Conservation (phyloP, 495 filamentous ascomycete species). For the Podospora anserina region DNA sequence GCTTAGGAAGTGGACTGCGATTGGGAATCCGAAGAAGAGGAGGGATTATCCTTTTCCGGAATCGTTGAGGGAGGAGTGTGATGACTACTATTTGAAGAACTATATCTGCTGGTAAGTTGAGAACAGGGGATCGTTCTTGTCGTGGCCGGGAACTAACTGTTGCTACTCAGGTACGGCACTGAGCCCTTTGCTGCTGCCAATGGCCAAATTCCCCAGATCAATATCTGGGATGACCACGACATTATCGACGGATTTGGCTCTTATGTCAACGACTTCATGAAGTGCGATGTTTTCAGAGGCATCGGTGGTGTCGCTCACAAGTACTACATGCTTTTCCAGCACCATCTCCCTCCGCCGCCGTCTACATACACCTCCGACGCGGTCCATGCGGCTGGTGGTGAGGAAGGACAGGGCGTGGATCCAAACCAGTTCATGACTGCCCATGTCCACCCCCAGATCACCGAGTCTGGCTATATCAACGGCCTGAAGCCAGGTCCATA, state of each 20-base stretch:
- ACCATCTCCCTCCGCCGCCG: constrained; percentile 77
- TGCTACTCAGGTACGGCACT: constrained; percentile 52
- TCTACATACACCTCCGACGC: constrained; percentile 72
- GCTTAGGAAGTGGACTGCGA: constrained; percentile 73
- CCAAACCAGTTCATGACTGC: constrained; percentile 64
- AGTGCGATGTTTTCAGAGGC: constrained; percentile 79
- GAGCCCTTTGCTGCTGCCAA: constrained; percentile 83
- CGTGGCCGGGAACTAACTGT: background rate
- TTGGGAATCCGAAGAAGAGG: constrained; percentile 77
- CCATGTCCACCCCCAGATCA: constrained; percentile 59
- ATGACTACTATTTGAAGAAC: constrained; percentile 86
- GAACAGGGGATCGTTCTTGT: background rate
- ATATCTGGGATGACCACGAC: constrained; percentile 93
- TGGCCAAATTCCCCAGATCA: constrained; percentile 83
- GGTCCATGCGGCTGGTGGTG: constrained; percentile 24
- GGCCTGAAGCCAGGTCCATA: constrained; percentile 74
- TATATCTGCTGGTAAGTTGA: constrained; percentile 66
- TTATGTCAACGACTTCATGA: constrained; percentile 93
- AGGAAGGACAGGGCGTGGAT: constrained; percentile 53
- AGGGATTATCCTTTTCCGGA: constrained; percentile 73
- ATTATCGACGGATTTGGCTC: constrained; percentile 93
- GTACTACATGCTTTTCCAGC: constrained; percentile 94
- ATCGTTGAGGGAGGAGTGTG: constrained; percentile 68
- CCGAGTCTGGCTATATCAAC: constrained; percentile 74
- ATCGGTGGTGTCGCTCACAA: constrained; percentile 84